phyloP scores from a whole-genome alignment of 2,329 filamentous ascomycete genomes.

The Bipolaris sorokiniana region DNA sequence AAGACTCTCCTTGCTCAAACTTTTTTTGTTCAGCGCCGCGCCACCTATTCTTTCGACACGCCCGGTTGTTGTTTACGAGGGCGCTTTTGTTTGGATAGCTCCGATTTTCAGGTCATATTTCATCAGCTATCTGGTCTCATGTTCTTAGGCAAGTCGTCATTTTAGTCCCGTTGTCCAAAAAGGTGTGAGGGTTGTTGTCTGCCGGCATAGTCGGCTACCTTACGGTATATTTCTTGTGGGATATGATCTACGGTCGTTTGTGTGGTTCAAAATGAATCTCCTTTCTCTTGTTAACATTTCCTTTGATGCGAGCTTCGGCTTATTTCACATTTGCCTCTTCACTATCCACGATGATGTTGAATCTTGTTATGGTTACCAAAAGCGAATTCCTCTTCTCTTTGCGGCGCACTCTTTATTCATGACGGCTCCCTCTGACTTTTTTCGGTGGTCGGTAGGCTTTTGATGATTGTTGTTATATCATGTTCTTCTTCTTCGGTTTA shows the following conservation, averaged over 20 bases:
- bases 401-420: constrained; percentile 1
- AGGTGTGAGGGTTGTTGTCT: constrained; percentile 28
- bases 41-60: constrained; percentile 41
- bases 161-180: constrained; percentile 36
- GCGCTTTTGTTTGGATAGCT: constrained; percentile 46
- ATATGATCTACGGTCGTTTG: constrained; percentile 29
- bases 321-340: constrained; percentile 20
- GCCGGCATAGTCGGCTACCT: constrained; percentile 31
- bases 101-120: constrained; percentile 38
- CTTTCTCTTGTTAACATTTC: constrained; percentile 26
- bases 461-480: constrained; percentile 1
- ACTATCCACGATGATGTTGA: constrained; percentile 35
- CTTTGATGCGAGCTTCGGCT: constrained; percentile 18
- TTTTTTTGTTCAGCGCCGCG: constrained; percentile 38
- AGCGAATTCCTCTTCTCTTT: constrained; percentile 15
- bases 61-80: constrained; percentile 45
- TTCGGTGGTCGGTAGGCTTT: constrained; percentile 2
- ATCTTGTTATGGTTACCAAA: constrained; percentile 27
- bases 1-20: constrained; percentile 25
- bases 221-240: constrained; percentile 36
- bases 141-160: constrained; percentile 37
- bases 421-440: background rate
- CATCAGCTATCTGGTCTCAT: constrained; percentile 43
- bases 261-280: constrained; percentile 36
- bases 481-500: background rate